phyloP scores from a whole-genome alignment of 2,329 filamentous ascomycete genomes.

The Dothideomycetidae sp. region DNA sequence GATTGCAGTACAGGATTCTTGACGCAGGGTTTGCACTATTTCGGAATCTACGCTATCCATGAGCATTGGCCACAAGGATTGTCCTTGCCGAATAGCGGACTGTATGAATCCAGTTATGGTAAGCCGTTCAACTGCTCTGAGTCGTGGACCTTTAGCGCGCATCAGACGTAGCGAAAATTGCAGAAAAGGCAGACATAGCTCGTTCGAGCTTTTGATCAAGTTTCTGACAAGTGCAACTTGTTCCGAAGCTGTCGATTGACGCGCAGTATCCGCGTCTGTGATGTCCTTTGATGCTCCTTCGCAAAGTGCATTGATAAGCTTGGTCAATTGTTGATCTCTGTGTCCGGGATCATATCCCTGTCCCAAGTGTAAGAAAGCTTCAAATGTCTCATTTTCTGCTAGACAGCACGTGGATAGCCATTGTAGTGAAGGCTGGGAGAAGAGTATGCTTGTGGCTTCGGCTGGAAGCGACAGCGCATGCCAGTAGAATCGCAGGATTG shows the following conservation, averaged over 20 bases:
- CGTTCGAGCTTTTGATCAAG: constrained; percentile 6
- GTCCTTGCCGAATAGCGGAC: not conserved
- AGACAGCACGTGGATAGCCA: constrained; percentile 7
- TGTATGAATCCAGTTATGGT: no score
- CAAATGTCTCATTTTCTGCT: constrained; percentile 1
- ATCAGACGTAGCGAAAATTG: no score
- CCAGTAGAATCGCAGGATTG: constrained; percentile 7
- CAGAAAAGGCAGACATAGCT: constrained; percentile 7
- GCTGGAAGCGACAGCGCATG: constrained; percentile 1
- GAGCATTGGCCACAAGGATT: not conserved
- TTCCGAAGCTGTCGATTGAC: no score
- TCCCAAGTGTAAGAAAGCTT: no score
- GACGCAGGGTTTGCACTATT: not conserved
- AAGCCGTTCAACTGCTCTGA: no score
- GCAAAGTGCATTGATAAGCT: not conserved
- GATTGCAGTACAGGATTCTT: not conserved
- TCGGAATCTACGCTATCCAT: not conserved
- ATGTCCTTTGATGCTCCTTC: not conserved
- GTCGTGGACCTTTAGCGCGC: no score
- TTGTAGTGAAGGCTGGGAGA: not conserved
- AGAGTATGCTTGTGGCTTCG: constrained; percentile 3
- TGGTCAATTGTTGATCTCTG: not conserved
- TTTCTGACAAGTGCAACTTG: no score
- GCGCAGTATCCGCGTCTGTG: no score
- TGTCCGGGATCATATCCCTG: no score